A percentile compares a stretch with the other conserved stretches of the same genome.
Conservation (phyloP, 129 eudicot species). For the Heracleum sosnowskyi region DNA sequence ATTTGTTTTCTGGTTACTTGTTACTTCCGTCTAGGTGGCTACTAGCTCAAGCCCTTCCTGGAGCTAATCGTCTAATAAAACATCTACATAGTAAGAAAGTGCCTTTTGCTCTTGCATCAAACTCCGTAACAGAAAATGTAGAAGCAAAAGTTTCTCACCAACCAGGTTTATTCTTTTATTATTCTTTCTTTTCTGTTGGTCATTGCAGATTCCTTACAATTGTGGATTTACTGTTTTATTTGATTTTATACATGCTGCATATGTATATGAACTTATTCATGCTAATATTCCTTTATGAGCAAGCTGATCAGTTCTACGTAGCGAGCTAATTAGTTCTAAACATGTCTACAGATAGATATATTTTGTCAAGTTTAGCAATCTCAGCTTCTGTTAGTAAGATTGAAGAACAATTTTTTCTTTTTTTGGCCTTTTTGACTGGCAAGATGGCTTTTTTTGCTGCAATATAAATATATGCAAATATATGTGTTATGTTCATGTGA, state of each 20-base stretch:
- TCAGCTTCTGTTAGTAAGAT: neutral
- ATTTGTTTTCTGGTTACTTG: neutral
- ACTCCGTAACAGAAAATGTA: conserved; percentile 46
- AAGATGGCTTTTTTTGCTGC: neutral
- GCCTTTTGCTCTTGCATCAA: conserved; percentile 81
- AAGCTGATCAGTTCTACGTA: neutral
- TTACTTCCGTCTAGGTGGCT: conserved; percentile 50
- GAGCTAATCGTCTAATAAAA: conserved; percentile 76
- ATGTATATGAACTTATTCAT: neutral
- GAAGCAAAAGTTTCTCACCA: conserved; percentile 58
- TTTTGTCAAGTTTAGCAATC: neutral
- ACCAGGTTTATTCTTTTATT: conserved; percentile 29
- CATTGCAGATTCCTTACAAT: neutral
- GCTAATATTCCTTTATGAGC: neutral
- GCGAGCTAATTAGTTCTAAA: neutral
- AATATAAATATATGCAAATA: neutral
- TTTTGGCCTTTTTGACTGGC: neutral
- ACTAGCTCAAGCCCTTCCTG: conserved; percentile 69
- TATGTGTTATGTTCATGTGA: neutral
- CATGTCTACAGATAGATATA: neutral
- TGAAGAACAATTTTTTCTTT: neutral
- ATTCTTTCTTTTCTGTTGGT: neutral
- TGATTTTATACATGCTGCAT: neutral
- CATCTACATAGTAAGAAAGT: conserved; percentile 62
- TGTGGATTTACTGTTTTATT: neutral